A percentile compares a stretch with the other conserved stretches of the same genome.
These are phyloP conservation scores for Aspergillus sparsus DNA, from an alignment of 495 filamentous ascomycete species.

Conservation along the genomic window DNA sequence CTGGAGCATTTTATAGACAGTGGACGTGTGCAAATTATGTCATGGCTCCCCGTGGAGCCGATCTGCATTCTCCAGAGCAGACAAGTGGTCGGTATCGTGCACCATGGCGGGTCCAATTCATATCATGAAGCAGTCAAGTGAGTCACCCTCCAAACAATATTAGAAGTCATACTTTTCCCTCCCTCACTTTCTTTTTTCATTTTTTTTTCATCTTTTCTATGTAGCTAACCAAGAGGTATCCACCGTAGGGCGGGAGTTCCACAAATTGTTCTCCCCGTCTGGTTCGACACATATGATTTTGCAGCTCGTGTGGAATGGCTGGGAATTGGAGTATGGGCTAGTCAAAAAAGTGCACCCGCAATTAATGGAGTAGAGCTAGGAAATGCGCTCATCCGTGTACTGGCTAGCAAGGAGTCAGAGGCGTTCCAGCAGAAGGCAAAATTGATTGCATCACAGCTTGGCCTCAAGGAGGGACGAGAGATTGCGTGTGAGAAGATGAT, in stretches of 20 bases:
- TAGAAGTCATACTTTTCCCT: no score
- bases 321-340: slow-evolving; percentile 46
- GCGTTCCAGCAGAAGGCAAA: slow-evolving; percentile 19
- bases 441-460: slow-evolving; percentile 18
- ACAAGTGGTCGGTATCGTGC: slow-evolving; percentile 40
- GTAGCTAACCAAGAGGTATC: no score
- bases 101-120: slow-evolving; percentile 49
- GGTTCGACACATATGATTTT: slow-evolving; percentile 46
- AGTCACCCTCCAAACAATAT: slow-evolving; percentile 5
- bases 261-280: slow-evolving; percentile 45
- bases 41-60: slow-evolving; percentile 43
- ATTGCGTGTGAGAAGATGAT: slow-evolving; percentile 31
- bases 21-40: slow-evolving; percentile 30
- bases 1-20: background rate
- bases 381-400: slow-evolving; percentile 21
- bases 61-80: slow-evolving; percentile 37
- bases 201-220: no score
- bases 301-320: slow-evolving; percentile 40
- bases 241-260: slow-evolving; percentile 40
- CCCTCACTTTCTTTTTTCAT: no score
- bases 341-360: slow-evolving; percentile 21
- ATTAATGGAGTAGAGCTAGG: slow-evolving; percentile 26
- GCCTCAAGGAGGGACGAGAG: slow-evolving; percentile 23
- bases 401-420: slow-evolving; percentile 17
- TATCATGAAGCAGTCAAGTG: slow-evolving; percentile 44